These are phyloP conservation scores for Microthlaspi erraticum DNA, from an alignment of 345 rosid genomes.

Conservation along the genomic window DNA sequence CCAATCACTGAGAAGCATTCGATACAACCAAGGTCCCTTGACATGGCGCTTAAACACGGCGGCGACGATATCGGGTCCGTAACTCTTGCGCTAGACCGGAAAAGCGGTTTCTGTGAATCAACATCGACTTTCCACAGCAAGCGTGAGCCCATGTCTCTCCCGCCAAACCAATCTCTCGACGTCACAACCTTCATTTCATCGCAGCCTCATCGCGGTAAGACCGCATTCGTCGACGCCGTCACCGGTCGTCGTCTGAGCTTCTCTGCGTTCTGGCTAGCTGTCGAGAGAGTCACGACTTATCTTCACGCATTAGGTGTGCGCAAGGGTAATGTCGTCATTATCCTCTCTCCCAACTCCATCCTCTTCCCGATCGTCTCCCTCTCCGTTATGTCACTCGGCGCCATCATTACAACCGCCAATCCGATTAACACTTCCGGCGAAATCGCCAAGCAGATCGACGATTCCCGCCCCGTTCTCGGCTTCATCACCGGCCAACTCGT, in stretches of 20 bases:
- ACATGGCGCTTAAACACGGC: constrained; percentile 24
- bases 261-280: constrained; percentile 68
- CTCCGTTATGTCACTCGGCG: constrained; percentile 92
- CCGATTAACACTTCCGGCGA: constrained; percentile 79
- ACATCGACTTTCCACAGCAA: constrained; percentile 71
- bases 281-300: constrained; percentile 65
- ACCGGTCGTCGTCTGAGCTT: constrained; percentile 66
- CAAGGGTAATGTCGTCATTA: constrained; percentile 73
- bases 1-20: constrained; percentile 31
- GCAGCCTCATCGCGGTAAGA: constrained; percentile 67
- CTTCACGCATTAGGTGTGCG: constrained; percentile 73
- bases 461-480: constrained; percentile 71
- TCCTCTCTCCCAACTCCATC: constrained; percentile 85
- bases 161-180: constrained; percentile 60
- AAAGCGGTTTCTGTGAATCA: constrained; percentile 68
- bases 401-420: constrained; percentile 85
- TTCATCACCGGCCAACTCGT: constrained; percentile 61
- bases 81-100: neutral
- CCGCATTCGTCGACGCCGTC: constrained; percentile 82
- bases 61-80: neutral
- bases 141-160: constrained; percentile 63
- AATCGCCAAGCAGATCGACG: constrained; percentile 64
- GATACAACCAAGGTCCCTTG: constrained; percentile 15
- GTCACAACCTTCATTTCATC: constrained; percentile 80
- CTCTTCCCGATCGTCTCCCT: constrained; percentile 84